phyloP scores from a whole-genome alignment of 768 basidiomycete genomes.

The Lyophyllum semitale region DNA sequence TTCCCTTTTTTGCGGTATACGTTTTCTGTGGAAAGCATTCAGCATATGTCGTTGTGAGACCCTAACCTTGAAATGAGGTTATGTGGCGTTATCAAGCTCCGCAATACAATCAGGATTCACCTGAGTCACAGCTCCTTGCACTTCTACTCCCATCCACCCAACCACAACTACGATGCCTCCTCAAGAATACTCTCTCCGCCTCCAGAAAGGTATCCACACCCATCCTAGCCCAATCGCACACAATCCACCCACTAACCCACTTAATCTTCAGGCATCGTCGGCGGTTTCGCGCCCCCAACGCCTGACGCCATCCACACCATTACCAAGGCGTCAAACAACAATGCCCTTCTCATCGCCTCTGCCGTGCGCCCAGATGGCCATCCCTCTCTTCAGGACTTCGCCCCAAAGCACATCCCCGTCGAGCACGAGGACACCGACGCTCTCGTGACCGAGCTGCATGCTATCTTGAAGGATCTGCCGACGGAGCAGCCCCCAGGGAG shows the following conservation, averaged over 20 bases:
- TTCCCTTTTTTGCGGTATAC: too few species aligned
- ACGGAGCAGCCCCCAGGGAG: conserved; percentile 57
- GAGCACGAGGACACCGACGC: conserved; percentile 31
- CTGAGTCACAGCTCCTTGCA: too few species aligned
- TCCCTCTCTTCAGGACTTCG: conserved; percentile 38
- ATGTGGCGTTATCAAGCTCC: background rate
- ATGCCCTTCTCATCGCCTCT: conserved; percentile 44
- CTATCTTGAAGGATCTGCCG: conserved; percentile 61
- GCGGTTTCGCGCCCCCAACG: conserved; percentile 74
- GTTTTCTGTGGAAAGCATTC: too few species aligned
- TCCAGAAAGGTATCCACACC: conserved; percentile 57
- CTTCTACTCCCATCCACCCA: background rate
- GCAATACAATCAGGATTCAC: too few species aligned
- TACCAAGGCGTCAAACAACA: conserved; percentile 35
- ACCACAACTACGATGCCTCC: conserved; percentile 37
- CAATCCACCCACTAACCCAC: background rate
- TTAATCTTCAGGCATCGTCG: conserved; percentile 60
- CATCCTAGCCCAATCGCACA: background rate
- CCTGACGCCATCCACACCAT: conserved; percentile 58
- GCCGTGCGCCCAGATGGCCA: conserved; percentile 52
- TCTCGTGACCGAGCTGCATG: conserved; percentile 59
- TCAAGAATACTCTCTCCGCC: conserved; percentile 53
- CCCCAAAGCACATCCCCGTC: conserved; percentile 41
- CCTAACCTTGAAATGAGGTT: background rate
- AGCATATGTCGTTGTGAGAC: background rate